Conservation (phyloP, 2,329 filamentous ascomycete species). For the Clarireedia homoeocarpa region DNA sequence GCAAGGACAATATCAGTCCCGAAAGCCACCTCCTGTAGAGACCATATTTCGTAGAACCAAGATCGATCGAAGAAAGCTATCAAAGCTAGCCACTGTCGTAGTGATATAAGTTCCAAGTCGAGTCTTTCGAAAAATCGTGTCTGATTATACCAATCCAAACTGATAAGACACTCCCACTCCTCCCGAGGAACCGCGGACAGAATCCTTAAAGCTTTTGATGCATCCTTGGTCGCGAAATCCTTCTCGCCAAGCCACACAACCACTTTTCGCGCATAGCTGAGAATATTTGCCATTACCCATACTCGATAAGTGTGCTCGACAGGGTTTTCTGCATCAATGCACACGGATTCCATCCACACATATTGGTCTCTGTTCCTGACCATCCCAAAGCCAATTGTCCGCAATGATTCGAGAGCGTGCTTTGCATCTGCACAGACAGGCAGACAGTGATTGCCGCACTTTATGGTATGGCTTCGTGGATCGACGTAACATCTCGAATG, state of each 20-base stretch:
- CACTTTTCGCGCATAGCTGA: constrained; percentile 7
- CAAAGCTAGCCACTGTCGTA: background rate
- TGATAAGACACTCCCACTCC: background rate
- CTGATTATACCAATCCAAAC: background rate
- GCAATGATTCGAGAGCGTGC: background rate
- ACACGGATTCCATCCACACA: constrained; percentile 13
- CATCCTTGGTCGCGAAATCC: constrained; percentile 1
- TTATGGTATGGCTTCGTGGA: constrained; percentile 1
- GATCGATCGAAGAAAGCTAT: constrained; percentile 4
- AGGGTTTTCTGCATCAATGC: constrained; percentile 11
- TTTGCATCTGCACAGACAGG: background rate
- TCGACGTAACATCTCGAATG: background rate
- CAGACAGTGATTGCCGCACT: background rate
- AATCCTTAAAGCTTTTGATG: background rate
- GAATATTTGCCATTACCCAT: constrained; percentile 11
- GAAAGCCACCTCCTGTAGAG: background rate
- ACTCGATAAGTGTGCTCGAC: constrained; percentile 11
- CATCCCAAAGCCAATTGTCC: background rate
- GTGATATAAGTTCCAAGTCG: background rate
- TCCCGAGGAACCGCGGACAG: background rate
- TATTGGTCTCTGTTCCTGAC: background rate
- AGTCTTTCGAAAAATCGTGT: background rate
- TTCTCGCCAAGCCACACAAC: constrained; percentile 13
- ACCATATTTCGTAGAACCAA: constrained; percentile 2
- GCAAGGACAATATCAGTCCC: background rate